Evolutionary conservation across 345 rosid genomes (phyloP).

Genomic region (Salix purpurea): DNA sequence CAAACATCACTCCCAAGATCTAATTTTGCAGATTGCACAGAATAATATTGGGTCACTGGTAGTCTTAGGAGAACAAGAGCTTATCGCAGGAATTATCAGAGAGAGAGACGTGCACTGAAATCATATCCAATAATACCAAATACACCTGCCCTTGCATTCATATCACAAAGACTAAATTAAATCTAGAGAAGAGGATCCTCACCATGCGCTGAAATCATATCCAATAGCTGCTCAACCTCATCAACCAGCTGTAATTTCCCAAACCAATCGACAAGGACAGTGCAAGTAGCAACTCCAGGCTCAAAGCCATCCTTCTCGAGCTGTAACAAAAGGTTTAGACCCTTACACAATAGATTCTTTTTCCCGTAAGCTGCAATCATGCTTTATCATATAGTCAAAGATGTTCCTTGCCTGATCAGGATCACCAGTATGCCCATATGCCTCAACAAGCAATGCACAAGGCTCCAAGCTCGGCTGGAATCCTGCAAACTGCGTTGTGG

Average conservation of each 20-base stretch:
- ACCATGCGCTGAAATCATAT: conserved; percentile 67
- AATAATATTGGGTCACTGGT: conserved; percentile 82
- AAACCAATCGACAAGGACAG: conserved; percentile 78
- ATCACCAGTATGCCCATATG: conserved; percentile 41
- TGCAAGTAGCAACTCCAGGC: conserved; percentile 64
- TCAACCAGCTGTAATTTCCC: conserved; percentile 60
- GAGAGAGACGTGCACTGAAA: conserved; percentile 20
- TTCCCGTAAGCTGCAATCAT: conserved; percentile 58
- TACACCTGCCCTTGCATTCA: conserved; percentile 48
- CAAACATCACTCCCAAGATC: not conserved
- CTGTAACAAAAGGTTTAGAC: conserved; percentile 56
- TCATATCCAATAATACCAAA: too few relatives aligned
- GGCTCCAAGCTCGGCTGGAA: conserved; percentile 44
- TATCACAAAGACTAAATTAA: conserved; percentile 72
- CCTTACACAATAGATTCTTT: conserved; percentile 65
- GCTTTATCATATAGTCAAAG: conserved; percentile 53
- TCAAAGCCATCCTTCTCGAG: conserved; percentile 78
- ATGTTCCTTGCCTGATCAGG: conserved; percentile 54
- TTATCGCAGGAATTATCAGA: conserved; percentile 72
- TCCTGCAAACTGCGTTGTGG: conserved; percentile 47
- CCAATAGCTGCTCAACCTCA: conserved; percentile 75
- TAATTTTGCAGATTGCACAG: conserved; percentile 64
- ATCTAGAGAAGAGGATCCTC: conserved; percentile 65
- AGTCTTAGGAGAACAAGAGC: conserved; percentile 64
- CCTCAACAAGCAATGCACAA: conserved; percentile 57